Percentiles rank a stretch among this genome's conserved stretches.
Evolutionary conservation across 2,329 filamentous ascomycete genomes (phyloP).

Genomic region (Lasiodiplodia theobromae): DNA sequence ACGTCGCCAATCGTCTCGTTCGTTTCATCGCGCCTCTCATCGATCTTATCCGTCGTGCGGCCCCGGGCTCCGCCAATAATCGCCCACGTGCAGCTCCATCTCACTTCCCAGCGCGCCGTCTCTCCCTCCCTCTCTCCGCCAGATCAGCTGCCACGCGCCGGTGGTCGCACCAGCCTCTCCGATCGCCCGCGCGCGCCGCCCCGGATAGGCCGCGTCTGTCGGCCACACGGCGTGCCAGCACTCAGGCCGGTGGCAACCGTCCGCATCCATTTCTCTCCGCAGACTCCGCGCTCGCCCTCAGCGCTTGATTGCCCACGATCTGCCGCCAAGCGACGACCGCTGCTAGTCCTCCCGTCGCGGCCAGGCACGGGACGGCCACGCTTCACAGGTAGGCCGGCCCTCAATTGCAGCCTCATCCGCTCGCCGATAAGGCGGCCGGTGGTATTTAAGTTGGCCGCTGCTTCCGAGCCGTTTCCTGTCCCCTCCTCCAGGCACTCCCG

Average conservation of each 20-base stretch:
- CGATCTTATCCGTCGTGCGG: constrained; percentile 21
- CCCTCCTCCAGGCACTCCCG: constrained; percentile 24
- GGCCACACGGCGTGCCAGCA: constrained; percentile 2
- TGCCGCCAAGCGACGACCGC: constrained; percentile 24
- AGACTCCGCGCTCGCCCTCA: constrained; percentile 15
- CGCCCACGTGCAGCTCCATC: constrained; percentile 15
- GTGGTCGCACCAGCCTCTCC: constrained; percentile 1
- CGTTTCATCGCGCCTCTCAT: constrained; percentile 23
- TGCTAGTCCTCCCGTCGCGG: constrained; percentile 22
- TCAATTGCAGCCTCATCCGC: constrained; percentile 26
- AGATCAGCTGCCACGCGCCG: constrained; percentile 27
- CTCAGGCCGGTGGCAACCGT: neutral
- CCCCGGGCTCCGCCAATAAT: constrained; percentile 20
- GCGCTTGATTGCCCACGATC: constrained; percentile 25
- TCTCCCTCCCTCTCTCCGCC: constrained; percentile 2
- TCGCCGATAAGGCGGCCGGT: constrained; percentile 22
- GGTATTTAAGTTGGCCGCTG: constrained; percentile 27
- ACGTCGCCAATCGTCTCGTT: constrained; percentile 24
- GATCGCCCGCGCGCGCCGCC: constrained; percentile 17
- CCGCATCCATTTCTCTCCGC: constrained; percentile 23
- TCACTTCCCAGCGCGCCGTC: constrained; percentile 7
- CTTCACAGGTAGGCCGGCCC: constrained; percentile 22
- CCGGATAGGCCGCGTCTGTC: constrained; percentile 1
- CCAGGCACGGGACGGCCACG: constrained; percentile 26
- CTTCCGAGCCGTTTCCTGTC: constrained; percentile 24